These are phyloP conservation scores for Cajanus cajan DNA, from an alignment of 306 rosid genomes.

Conservation along the genomic window DNA sequence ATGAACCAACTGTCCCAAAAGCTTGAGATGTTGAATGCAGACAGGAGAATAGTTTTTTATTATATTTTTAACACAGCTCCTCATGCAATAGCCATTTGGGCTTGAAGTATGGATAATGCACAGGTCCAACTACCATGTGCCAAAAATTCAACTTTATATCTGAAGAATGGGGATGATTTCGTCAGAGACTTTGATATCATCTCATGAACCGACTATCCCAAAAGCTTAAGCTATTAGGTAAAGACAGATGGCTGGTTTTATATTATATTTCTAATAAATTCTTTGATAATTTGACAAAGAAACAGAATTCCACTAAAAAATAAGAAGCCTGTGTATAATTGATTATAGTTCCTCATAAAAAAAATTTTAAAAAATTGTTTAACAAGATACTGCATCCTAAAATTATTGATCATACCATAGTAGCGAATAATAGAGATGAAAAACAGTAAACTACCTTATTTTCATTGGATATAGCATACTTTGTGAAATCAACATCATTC, in stretches of 20 bases:
- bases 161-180: background rate
- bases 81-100: background rate
- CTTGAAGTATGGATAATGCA: background rate
- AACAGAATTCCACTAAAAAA: background rate
- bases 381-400: conserved; percentile 14
- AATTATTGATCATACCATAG: background rate
- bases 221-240: background rate
- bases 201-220: background rate
- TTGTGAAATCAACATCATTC: conserved; percentile 54
- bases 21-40: background rate
- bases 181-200: background rate
- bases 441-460: conserved; percentile 57
- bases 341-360: background rate
- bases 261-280: background rate
- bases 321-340: background rate
- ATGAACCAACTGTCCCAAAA: background rate
- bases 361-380: background rate
- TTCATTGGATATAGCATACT: conserved; percentile 69
- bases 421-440: background rate
- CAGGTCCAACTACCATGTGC: background rate
- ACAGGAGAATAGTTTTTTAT: background rate
- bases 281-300: background rate
- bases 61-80: background rate
- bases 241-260: background rate
- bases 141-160: background rate